Evolutionary conservation across 2,329 filamentous ascomycete genomes (phyloP), one percentile per base, ranked within the genome.

Genomic region (Clonostachys solani): DNA sequence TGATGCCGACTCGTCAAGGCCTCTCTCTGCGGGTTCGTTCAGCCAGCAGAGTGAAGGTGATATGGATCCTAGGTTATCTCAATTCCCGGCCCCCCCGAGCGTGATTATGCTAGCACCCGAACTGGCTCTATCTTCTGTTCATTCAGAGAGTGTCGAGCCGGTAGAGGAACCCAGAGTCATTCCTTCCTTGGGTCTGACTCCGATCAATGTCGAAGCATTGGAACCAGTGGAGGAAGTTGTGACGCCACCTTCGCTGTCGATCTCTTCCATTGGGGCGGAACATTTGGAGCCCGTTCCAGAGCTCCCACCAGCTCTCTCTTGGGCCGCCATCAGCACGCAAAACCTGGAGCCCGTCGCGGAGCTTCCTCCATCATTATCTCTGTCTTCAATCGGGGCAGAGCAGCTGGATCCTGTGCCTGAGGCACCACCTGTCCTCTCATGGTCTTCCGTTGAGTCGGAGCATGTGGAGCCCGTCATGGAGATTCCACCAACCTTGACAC

Each of bases 21-120:
- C 74, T 12, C 52, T 71, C n/a, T 79, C 78, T 3, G 61, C 60
- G 5, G 62, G 73, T 40, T 74, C 74, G 3, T 77, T 77, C 53
- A 80, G 75, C 55, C 77, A 81, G 55, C 77, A 81, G 51, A 67
- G 74, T 51, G 75, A 78, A 40, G 59, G 60, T 13, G 72, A 75
- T 19, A 69, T 81, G 59, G 73, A 72, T 16, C 69, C 74, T 48
- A 78, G 74, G 54, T 63, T 83, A 43, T 71, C 73, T 15, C 71
- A 73, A 52, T 81, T 81, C 64, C 77, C 78, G 3, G 68, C 74
- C 12, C 78, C 79, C 5, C 78, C 78, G 1, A 66, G 66, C 0
- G 69, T 71, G n/a, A 56, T 66, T 5, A 56, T 61, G 6, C 54
- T 61, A 10, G 56, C 59, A 2, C 65, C 68, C 5, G 56, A 62